A percentile compares a stretch with the other conserved stretches of the same genome.
These are phyloP conservation scores for Colletotrichum viniferum DNA, from an alignment of 2,329 filamentous ascomycete species.

Conservation along the genomic window DNA sequence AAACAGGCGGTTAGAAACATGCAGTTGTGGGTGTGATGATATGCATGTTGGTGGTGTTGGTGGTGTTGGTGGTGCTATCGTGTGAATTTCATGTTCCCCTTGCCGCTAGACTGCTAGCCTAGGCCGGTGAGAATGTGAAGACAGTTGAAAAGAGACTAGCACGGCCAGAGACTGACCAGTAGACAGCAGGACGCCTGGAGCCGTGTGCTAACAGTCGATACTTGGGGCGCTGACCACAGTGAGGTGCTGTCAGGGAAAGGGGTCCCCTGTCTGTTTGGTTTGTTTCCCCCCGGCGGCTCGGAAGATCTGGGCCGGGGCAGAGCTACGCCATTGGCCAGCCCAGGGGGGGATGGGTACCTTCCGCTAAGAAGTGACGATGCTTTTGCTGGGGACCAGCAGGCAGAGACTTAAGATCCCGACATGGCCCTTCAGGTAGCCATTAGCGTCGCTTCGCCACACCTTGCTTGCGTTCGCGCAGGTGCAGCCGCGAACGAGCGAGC, in stretches of 20 bases:
- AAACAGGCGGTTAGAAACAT: not conserved
- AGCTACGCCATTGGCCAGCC: not conserved
- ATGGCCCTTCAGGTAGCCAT: conserved; percentile 3
- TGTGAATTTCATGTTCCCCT: not conserved
- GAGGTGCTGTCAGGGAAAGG: conserved; percentile 1
- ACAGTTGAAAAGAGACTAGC: not conserved
- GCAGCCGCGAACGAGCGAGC: not conserved
- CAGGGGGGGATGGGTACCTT: not conserved
- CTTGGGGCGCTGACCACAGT: not conserved
- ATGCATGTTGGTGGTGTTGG: not conserved
- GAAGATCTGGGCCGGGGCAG: conserved; percentile 7
- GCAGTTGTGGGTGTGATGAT: not conserved
- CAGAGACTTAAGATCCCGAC: conserved; percentile 8
- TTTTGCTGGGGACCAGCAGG: conserved; percentile 3
- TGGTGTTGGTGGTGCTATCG: not conserved
- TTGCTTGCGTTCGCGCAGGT: conserved; percentile 1
- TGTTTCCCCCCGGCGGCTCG: not conserved
- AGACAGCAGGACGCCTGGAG: not conserved
- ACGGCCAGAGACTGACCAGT: not conserved
- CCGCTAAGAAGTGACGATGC: conserved; percentile 9
- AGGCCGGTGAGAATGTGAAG: not conserved
- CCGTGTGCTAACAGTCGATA: not conserved
- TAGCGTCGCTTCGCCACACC: conserved; percentile 15
- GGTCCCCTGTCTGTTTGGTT: not conserved
- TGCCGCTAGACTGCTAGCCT: not conserved